Evolutionary conservation across 2,329 filamentous ascomycete genomes (phyloP).

Genomic region (Leptographium wingfieldii): DNA sequence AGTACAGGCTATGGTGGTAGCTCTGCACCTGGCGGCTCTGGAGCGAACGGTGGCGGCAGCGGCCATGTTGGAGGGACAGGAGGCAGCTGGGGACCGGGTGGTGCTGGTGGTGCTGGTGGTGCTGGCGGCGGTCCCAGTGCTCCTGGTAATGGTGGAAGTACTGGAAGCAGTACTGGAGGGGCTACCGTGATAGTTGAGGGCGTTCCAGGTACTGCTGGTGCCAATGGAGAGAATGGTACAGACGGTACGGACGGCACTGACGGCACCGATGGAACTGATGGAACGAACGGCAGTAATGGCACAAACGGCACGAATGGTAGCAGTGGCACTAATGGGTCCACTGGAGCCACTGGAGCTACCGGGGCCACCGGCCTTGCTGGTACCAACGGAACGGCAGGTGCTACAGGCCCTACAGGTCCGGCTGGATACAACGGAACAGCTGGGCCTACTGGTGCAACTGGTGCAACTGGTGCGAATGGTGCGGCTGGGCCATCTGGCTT

Average conservation of each 20-base stretch:
- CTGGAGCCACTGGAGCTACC: neutral
- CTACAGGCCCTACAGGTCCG: neutral
- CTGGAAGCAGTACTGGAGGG: neutral
- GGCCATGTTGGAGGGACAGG: neutral
- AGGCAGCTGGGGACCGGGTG: neutral
- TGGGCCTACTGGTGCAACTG: neutral
- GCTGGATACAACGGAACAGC: neutral
- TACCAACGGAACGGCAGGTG: neutral
- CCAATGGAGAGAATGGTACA: neutral
- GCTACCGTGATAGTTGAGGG: neutral
- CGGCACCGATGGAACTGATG: neutral
- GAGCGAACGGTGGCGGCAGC: neutral
- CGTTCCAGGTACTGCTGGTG: neutral
- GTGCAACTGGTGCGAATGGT: neutral
- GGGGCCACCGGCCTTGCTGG: neutral
- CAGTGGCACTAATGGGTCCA: neutral
- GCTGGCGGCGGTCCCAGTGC: neutral
- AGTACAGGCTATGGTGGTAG: neutral
- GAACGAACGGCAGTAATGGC: neutral
- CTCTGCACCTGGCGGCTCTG: neutral
- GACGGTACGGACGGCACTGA: neutral
- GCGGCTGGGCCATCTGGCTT: neutral
- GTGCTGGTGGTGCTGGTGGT: neutral
- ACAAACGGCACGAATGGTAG: neutral
- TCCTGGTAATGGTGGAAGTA: neutral